A percentile compares a stretch with the other conserved stretches of the same genome.
These are phyloP conservation scores for Inga oerstediana DNA, from an alignment of 306 rosid genomes.

Conservation along the genomic window DNA sequence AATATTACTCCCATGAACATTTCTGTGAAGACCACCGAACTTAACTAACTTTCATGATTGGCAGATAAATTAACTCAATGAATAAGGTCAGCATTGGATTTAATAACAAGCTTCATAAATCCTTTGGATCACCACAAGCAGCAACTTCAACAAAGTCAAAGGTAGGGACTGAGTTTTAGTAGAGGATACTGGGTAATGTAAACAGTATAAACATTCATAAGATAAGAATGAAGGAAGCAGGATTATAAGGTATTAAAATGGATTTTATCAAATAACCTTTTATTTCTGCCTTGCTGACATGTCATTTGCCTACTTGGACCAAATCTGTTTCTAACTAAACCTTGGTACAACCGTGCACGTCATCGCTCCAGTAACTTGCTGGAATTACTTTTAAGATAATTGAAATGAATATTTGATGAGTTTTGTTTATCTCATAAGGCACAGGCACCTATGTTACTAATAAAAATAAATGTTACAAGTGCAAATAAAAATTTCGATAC, in stretches of 20 bases:
- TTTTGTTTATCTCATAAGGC: neutral
- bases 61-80: neutral
- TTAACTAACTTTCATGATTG: neutral
- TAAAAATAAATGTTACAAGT: neutral
- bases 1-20: no score
- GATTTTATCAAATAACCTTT: neutral
- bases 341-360: neutral
- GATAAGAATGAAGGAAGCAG: neutral
- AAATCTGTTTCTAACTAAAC: neutral
- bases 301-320: no score
- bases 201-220: no score
- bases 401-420: no score
- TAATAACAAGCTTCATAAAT: neutral
- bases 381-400: no score
- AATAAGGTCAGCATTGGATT: neutral
- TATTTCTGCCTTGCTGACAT: no score
- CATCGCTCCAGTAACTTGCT: neutral
- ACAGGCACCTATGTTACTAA: neutral
- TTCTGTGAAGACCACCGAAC: neutral
- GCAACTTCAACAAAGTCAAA: neutral
- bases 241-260: neutral
- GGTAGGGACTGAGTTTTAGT: neutral
- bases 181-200: neutral
- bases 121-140: neutral
- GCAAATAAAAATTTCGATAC: no score